Evolutionary conservation across 306 rosid species (phyloP).

Genomic region (Alnus glutinosa): DNA sequence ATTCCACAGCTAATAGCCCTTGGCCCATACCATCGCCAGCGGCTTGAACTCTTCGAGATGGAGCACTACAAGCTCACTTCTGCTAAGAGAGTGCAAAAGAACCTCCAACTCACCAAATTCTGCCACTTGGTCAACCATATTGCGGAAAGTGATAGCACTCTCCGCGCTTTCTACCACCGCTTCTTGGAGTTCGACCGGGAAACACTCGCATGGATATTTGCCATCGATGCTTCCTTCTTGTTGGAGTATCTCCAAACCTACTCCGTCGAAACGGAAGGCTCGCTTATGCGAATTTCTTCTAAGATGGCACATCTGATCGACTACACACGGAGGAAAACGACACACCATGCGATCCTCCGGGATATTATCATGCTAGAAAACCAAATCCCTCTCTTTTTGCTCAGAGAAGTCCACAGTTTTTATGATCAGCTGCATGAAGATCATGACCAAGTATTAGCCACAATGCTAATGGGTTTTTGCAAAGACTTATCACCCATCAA

Average conservation of each 20-base stretch:
- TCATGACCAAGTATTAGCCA: not conserved
- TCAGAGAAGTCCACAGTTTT: not conserved
- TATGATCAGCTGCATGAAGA: not conserved
- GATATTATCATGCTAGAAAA: constrained; percentile 18
- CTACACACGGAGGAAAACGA: not conserved
- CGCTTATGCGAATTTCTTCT: not conserved
- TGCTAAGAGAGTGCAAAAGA: not conserved
- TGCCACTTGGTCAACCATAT: not conserved
- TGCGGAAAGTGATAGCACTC: not conserved
- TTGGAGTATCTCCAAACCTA: constrained; percentile 12
- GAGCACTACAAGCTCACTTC: constrained; percentile 6
- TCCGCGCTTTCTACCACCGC: constrained; percentile 15
- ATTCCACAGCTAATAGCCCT: constrained; percentile 4
- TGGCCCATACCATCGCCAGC: constrained; percentile 18
- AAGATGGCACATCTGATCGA: not conserved
- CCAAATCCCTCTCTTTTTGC: constrained; percentile 17
- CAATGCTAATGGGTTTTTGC: constrained; percentile 7
- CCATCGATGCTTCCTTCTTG: constrained; percentile 17
- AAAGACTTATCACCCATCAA: constrained; percentile 4
- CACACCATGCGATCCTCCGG: constrained; percentile 7
- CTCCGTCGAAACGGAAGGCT: not conserved
- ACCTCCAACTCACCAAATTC: not conserved
- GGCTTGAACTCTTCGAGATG: constrained; percentile 13
- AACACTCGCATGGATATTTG: constrained; percentile 12
- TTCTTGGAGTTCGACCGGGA: constrained; percentile 1